Evolutionary conservation across 2,329 filamentous ascomycete species (phyloP).

Genomic region (Claviceps arundinis): DNA sequence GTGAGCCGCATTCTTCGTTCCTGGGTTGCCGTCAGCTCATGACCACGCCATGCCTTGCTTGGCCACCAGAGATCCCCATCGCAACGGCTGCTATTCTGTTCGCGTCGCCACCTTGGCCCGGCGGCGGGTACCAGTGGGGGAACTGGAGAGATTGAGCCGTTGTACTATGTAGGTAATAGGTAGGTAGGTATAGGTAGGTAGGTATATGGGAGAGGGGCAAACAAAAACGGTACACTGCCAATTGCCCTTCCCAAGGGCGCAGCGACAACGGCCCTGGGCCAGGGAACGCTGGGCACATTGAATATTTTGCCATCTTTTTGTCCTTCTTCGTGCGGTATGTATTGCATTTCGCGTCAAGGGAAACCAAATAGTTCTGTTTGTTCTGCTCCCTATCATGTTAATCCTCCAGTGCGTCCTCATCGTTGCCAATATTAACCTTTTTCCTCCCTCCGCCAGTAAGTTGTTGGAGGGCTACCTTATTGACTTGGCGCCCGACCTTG

Average conservation of each 20-base stretch:
- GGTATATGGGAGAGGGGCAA: neutral
- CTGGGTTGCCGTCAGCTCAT: slow-evolving; percentile 9
- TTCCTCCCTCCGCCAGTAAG: slow-evolving; percentile 72
- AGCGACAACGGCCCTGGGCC: slow-evolving; percentile 1
- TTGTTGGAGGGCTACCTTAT: slow-evolving; percentile 81
- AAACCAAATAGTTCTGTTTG: slow-evolving; percentile 10
- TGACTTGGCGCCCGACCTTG: slow-evolving; percentile 82
- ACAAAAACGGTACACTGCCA: neutral
- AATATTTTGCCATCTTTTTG: neutral
- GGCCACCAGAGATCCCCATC: slow-evolving; percentile 1
- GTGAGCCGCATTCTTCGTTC: slow-evolving; percentile 17
- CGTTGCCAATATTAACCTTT: slow-evolving; percentile 76
- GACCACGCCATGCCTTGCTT: slow-evolving; percentile 4
- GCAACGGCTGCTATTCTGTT: neutral
- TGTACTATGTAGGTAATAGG: neutral
- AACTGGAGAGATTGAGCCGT: neutral
- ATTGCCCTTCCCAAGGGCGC: slow-evolving; percentile 8
- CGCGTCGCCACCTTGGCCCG: neutral
- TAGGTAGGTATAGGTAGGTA: neutral
- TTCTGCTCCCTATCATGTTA: slow-evolving; percentile 10
- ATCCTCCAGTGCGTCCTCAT: slow-evolving; percentile 42
- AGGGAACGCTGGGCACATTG: slow-evolving; percentile 4
- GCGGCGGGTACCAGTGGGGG: neutral
- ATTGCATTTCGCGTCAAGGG: neutral
- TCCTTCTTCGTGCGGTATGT: neutral